Conservation (phyloP, 345 rosid genomes). For the Lenwebbia sp. region DNA sequence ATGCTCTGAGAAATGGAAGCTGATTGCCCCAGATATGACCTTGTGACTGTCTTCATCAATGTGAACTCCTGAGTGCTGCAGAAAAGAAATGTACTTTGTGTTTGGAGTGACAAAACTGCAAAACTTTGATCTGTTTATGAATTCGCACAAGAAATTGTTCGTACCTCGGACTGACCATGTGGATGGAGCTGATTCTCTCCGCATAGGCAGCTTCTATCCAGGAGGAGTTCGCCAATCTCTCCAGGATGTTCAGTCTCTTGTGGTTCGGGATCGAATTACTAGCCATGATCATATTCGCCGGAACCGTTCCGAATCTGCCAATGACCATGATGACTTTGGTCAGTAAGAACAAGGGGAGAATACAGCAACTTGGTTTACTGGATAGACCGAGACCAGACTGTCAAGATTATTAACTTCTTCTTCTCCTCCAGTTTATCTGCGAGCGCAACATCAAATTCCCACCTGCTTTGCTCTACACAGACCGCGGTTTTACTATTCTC, state of each 20-base stretch:
- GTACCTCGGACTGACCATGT: conserved; percentile 21
- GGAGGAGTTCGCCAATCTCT: conserved; percentile 10
- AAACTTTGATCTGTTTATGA: not conserved
- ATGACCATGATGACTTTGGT: not conserved
- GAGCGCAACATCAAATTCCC: not conserved
- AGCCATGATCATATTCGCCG: conserved; percentile 26
- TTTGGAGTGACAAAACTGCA: not conserved
- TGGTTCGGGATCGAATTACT: conserved; percentile 20
- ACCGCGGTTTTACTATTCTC: not conserved
- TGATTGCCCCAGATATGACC: conserved; percentile 22
- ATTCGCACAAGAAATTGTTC: not conserved
- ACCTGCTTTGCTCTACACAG: not conserved
- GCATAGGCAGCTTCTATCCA: conserved; percentile 5
- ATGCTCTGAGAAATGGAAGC: conserved; percentile 19
- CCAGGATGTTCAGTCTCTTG: conserved; percentile 17
- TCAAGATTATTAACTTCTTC: not conserved
- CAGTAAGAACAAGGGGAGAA: not conserved
- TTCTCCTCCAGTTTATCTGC: not conserved
- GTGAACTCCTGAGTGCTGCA: conserved; percentile 15
- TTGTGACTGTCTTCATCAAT: conserved; percentile 11
- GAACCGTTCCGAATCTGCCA: conserved; percentile 21
- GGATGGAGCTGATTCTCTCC: not conserved
- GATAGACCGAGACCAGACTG: not conserved
- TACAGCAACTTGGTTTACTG: not conserved
- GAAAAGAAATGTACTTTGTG: not conserved